Evolutionary conservation across 345 rosid species (phyloP), one percentile per base, ranked within the genome.

Genomic region (Leavenworthia alabamica): DNA sequence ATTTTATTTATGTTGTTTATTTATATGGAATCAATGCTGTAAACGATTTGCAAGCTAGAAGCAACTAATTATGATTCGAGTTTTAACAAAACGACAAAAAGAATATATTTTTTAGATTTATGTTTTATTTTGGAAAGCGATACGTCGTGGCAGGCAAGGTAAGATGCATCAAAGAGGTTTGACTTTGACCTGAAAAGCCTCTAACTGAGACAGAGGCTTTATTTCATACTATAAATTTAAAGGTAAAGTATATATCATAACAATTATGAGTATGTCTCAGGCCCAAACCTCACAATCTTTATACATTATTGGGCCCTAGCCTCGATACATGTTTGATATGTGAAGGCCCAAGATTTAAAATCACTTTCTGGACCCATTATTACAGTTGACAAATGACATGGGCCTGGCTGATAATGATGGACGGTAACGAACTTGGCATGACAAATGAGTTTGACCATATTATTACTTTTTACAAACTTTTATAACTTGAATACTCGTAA

Each of bases 361-460:
- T 32, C 10, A 16, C 9, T 17, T 53, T 31, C 1, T 51, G 24
- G 23, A 50, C 27, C 56, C 13, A 45, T 37, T 44, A 61, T 61
- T 44, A 36, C 44, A 44, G 67, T 44, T 69, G 62, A n/a, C n/a
- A n/a, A n/a, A n/a, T n/a, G n/a, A 69, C 67, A 53, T 17, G 44
- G 73, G 53, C 73, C 62, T 69, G 56, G 13, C 35, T 69, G 73
- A 69, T 28, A 62, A 37, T 56, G 73, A 68, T 68, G 33, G 73
- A 60, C 32, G 62, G 61, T 68, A 68, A 68, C 73, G 54, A 68
- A 68, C 47, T 68, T 33, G 73, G 67, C 61, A 68, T 68, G 61
- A 68, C 56, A 68, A 51, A 68, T 68, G 73, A 43, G 55, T 19
- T 68, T 60, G 73, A 52, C 67, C 48, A 16, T 24, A 7, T 19